Evolutionary conservation across 2,329 filamentous ascomycete species (phyloP), one percentile per base, ranked within the genome.

Genomic region (Incumbomyces delicatus): DNA sequence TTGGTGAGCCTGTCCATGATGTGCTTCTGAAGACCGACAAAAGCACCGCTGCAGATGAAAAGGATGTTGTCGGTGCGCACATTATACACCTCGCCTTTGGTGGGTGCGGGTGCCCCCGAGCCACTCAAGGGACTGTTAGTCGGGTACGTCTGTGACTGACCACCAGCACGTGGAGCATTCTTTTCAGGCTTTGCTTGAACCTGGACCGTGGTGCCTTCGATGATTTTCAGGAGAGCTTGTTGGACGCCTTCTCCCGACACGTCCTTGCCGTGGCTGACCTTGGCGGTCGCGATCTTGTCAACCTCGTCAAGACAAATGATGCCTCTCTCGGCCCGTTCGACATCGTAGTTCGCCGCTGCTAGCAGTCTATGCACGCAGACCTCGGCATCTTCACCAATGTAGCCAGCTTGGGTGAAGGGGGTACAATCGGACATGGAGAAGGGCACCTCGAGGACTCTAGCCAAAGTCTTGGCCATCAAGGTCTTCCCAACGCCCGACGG

Each of bases 321-420:
- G 4, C 92, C 92, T 44, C 86, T 79, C 62, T 98, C 90, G 6
- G 88, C 83, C 46, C 83, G 80, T 49, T 81, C 80, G 22, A 92
- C 78, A 56, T 94, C 85, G 64, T 94, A 94, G 62, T 94, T 90
- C 7, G 90, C 81, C 49, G 94, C 88, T 46, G 94, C 85, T 8
- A 98, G 73, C 20, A 98, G 74, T 37, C 92, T 77, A 60, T 95
- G 87, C 34, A 98, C 87, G 58, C 90, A 95, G 1, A 87, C 83
- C 62, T 98, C 92, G n/a, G 90, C 90, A 61, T 98, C 92, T 61
- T 96, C 90, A 27, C 92, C 92, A 56, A 98, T 95, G 59, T 98
- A 98, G 20, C 92, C 90, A 3, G 90, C 90, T 67, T 95, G 90
- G 0, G 90, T 96, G 53, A 96, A 88, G 5, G 89, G 86, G 42